Percentiles rank a stretch among this genome's conserved stretches.
Conservation (phyloP, 768 basidiomycete genomes). For the Leccinum longicurvipes region DNA sequence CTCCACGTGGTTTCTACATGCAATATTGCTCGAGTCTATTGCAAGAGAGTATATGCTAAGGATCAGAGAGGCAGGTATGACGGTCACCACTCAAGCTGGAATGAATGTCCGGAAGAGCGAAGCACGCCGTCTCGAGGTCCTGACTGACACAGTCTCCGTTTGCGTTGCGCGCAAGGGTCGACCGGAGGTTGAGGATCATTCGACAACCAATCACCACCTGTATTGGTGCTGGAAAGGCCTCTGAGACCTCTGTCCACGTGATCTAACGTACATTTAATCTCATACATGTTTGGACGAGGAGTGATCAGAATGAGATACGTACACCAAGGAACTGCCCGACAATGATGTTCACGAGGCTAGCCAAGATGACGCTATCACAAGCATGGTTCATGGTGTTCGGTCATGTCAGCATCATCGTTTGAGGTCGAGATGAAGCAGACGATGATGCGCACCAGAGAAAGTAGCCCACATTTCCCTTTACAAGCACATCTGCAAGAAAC, state of each 20-base stretch:
- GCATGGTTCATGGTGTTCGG: not conserved
- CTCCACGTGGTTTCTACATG: not conserved
- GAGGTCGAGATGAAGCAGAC: not conserved
- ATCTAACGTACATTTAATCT: not conserved
- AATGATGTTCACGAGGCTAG: not conserved
- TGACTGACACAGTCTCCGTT: not conserved
- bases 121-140: not conserved
- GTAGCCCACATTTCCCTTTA: not conserved
- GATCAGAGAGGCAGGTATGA: not conserved
- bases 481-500: not conserved
- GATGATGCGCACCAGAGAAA: conserved; percentile 1
- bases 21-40: not conserved
- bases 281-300: too few relatives aligned
- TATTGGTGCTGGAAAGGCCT: not conserved
- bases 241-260: conserved; percentile 5
- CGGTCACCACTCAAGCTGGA: not conserved
- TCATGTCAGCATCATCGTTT: not conserved
- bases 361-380: not conserved
- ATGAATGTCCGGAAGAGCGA: not conserved
- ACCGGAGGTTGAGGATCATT: not conserved
- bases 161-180: not conserved
- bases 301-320: not conserved
- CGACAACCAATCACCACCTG: not conserved
- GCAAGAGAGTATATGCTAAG: not conserved
- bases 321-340: conserved; percentile 5